Base-by-base conservation (phyloP, 129 eudicot genomes). In the Arctium lappa region DNA sequence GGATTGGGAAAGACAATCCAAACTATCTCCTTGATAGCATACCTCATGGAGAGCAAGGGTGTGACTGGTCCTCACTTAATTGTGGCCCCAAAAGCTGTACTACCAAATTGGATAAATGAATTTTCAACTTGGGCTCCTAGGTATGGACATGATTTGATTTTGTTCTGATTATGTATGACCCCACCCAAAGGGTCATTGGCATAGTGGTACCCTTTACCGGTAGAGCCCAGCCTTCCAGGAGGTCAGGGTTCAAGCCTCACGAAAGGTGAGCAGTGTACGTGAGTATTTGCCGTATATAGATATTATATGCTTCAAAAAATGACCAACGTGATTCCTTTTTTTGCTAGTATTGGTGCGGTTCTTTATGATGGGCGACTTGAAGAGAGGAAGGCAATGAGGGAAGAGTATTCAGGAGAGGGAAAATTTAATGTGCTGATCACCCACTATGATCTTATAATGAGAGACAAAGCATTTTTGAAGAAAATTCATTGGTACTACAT, bases 1-100 rank as follows among this genome's bases (percentile, higher is more conserved):
- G 99, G 99, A 37, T 77, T 96, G 84, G 99, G 99, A 29, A 96
- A 96, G 78, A 96, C 99, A 76, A 93, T 96, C 78, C 98, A 93
- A 89, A 93, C 99, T 69, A 93, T 93, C 53, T 80, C 99, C 8
- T 81, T 96, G 75, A 90, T 96, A 72, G 98, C 99, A 36, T 93
- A 93, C 80, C 91, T 96, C 71, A 76, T 88, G 85, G 98, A 91
- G 82, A 90, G 93, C 86, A 93, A 93, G 71, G 94, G 92, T 34
- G 99, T 91, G 37, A 76, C 87, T 73, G 98, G 98, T 31, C 99
- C 99, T 62, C 93, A 93, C 87, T 87, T 96, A 87, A 91, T 96
- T 72, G 95, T 96, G 78, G 99, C 97, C 76, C 99, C 99, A 82
- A 91, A 93, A 80, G 97, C 97, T 33, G 98, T 93, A 75, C 88